phyloP scores from a whole-genome alignment of 2,329 filamentous ascomycete genomes.

The Trichoderma aggressivum region DNA sequence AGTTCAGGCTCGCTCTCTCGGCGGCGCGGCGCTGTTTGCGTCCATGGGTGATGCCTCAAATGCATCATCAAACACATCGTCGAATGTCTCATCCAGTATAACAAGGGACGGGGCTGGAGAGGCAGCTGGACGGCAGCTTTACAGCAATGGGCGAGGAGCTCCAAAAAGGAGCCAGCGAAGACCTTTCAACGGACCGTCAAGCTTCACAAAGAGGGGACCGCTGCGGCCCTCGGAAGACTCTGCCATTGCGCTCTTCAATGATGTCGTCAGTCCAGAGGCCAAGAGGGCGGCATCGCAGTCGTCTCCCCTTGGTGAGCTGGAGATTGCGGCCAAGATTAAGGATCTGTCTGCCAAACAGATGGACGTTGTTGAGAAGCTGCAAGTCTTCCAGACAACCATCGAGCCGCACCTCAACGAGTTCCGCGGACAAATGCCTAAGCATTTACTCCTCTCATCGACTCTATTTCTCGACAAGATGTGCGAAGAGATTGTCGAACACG shows the following conservation, averaged over 20 bases:
- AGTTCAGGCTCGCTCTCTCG: constrained; percentile 22
- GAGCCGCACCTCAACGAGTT: constrained; percentile 31
- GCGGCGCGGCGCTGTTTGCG: constrained; percentile 25
- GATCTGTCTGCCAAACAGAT: constrained; percentile 24
- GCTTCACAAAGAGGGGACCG: constrained; percentile 8
- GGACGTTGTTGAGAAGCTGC: constrained; percentile 23
- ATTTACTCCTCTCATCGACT: constrained; percentile 25
- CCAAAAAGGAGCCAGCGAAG: background rate
- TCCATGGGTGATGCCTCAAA: constrained; percentile 22
- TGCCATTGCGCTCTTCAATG: constrained; percentile 35
- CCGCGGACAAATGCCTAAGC: constrained; percentile 29
- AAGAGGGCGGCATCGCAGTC: constrained; percentile 1
- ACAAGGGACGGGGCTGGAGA: background rate
- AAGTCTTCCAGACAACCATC: constrained; percentile 29
- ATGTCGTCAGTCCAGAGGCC: constrained; percentile 30
- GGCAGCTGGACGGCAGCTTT: background rate
- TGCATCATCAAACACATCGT: background rate
- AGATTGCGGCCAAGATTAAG: constrained; percentile 32
- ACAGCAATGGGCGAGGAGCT: background rate
- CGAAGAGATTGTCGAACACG: constrained; percentile 22
- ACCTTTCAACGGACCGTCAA: background rate
- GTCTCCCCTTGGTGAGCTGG: constrained; percentile 26
- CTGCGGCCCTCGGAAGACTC: constrained; percentile 22
- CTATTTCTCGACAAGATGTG: constrained; percentile 25
- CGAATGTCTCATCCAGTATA: background rate